Conservation (phyloP, 768 basidiomycete species). For the Kwoniella bestiolae region DNA sequence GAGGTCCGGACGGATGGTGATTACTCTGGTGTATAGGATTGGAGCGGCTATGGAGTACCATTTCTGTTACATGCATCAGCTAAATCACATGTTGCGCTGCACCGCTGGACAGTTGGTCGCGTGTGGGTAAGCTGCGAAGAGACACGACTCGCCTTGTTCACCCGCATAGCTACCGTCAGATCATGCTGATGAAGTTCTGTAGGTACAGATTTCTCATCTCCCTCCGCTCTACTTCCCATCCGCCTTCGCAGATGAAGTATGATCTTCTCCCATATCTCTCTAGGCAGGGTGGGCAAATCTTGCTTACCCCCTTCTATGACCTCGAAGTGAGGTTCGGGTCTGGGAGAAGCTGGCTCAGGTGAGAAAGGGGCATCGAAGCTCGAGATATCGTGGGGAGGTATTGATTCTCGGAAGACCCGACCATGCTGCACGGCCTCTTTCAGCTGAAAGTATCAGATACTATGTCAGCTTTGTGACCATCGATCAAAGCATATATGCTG, state of each 20-base stretch:
- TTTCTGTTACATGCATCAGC: not conserved
- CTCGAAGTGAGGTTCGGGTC: not conserved
- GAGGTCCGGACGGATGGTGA: not conserved
- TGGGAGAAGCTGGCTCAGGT: no score
- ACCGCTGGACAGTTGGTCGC: no score
- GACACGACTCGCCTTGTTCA: conserved; percentile 6
- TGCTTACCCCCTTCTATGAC: not conserved
- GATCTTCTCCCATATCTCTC: conserved; percentile 6
- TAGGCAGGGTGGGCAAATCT: not conserved
- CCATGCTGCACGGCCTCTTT: no score
- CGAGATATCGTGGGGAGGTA: no score
- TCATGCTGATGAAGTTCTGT: not conserved
- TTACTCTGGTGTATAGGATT: not conserved
- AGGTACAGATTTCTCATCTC: not conserved
- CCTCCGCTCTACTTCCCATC: not conserved
- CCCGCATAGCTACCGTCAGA: not conserved
- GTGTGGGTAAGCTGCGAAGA: no score
- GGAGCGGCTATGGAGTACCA: conserved; percentile 2
- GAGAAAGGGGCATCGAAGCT: no score
- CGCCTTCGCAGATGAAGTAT: not conserved
- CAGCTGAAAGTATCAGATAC: no score
- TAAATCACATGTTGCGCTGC: not conserved
- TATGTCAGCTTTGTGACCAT: no score
- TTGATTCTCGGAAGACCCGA: no score
- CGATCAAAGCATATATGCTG: no score